Base-by-base conservation (phyloP, 2,329 filamentous ascomycete species). In the Macrophomina phaseolina region DNA sequence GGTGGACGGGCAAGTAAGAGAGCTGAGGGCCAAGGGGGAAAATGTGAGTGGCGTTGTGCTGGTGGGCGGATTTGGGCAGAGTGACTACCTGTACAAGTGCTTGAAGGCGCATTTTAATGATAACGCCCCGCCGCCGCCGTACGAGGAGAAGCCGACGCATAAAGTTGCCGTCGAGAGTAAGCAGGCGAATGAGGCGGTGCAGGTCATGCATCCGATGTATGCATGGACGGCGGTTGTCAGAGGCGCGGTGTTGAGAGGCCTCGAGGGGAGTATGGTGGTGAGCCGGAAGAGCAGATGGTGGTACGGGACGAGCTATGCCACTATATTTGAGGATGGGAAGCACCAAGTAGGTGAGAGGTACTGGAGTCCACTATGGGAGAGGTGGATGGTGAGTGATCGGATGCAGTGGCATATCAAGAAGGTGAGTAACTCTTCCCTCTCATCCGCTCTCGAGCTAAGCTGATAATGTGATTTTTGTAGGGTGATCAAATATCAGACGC, bases 321-420 rank as follows among this genome's bases (percentile, higher is more conserved):
- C 91, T 0, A 89, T 92, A 0, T 94, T 91, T 75, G 91, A 94
- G 70, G 90, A 91, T 73, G 84, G 86, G 58, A 91, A 90, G 74
- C 91, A 94, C 76, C 86, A 87, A 3, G 86, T 91, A 5, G 86
- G 83, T 51, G 91, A 93, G 76, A 81, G 91, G 61, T 94, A 94
- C 74, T 94, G 91, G 91, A 90, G 88, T 70, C 90, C 90, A 5
- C 77, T 93, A 30, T 93, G 90, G 90, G 90, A 93, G 79, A 80
- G 90, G 58, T 93, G 90, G 90, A 93, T 93, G 90, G 91, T 94
- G 6, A 89, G 86, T 53, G 90, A 94, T 76, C 85, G 91, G 56
- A 93, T 94, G 90, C 90, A 93, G 78, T 94, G 91, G 91, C 91
- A 93, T 77, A 92, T 93, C 75, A 87, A 88, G 68, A 93, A 92